Conservation (phyloP, 192 early-diverging fungal genomes). For the Backusella sp. region DNA sequence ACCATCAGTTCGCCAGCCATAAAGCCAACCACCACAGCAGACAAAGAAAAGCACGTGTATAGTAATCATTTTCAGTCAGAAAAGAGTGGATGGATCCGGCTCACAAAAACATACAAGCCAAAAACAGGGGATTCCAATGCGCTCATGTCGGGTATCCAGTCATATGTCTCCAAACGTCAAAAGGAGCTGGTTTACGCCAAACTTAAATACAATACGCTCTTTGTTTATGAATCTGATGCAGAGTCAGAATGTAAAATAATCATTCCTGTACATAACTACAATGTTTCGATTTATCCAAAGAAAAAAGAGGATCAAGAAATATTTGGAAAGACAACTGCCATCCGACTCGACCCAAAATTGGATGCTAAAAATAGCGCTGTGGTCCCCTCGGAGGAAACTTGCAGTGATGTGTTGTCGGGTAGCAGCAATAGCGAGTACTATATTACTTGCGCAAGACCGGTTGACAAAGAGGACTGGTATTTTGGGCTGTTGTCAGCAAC, state of each 20-base stretch:
- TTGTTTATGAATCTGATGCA: slow-evolving; percentile 73
- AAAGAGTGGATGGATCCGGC: slow-evolving; percentile 12
- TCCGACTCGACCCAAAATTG: slow-evolving; percentile 36
- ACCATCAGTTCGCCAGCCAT: neutral
- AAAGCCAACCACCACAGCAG: neutral
- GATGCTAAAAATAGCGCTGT: slow-evolving; percentile 14
- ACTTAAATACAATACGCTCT: slow-evolving; percentile 73
- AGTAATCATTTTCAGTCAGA: neutral
- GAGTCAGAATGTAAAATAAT: slow-evolving; percentile 74
- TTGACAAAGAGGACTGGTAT: slow-evolving; percentile 89
- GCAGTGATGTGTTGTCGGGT: neutral
- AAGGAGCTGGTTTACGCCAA: slow-evolving; percentile 54
- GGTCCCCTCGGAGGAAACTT: neutral
- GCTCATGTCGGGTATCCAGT: slow-evolving; percentile 12
- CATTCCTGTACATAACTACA: slow-evolving; percentile 66
- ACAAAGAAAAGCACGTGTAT: neutral
- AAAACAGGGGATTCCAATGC: neutral
- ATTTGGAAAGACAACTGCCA: slow-evolving; percentile 53
- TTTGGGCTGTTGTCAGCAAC: slow-evolving; percentile 75
- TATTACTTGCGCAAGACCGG: slow-evolving; percentile 53
- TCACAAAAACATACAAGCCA: slow-evolving; percentile 12
- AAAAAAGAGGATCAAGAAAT: slow-evolving; percentile 56
- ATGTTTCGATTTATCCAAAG: slow-evolving; percentile 54
- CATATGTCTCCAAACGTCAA: slow-evolving; percentile 10
- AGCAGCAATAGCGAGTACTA: slow-evolving; percentile 35